Evolutionary conservation across 805 yeast genomes (phyloP).

Genomic region (Metschnikowia kunwiensis): DNA sequence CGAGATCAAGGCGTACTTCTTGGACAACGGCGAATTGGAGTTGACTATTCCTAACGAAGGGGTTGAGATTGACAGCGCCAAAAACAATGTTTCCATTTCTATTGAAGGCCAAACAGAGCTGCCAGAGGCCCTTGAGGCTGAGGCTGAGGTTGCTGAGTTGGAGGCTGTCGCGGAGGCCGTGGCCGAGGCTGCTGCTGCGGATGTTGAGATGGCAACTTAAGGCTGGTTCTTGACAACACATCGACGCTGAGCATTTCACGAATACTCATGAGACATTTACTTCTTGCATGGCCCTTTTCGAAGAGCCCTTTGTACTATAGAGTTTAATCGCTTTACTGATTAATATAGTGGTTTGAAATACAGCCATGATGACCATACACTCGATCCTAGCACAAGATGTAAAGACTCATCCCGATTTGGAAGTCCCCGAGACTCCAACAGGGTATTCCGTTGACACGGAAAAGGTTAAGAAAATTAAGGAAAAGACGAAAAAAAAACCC

Average conservation of each 20-base stretch:
- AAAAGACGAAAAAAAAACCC: conserved; percentile 4
- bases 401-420: too few species aligned
- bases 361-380: conserved; percentile 12
- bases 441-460: neutral
- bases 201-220: conserved; percentile 20
- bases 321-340: conserved; percentile 12
- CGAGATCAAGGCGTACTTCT: conserved; percentile 37
- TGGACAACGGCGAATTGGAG: conserved; percentile 40
- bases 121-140: conserved; percentile 13
- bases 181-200: conserved; percentile 17
- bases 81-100: conserved; percentile 26
- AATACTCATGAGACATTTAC: conserved; percentile 11
- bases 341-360: conserved; percentile 15
- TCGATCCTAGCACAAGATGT: conserved; percentile 5
- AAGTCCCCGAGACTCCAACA: too few species aligned
- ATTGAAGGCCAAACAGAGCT: conserved; percentile 22
- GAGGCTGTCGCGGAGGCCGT: conserved; percentile 15
- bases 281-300: conserved; percentile 12
- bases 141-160: conserved; percentile 9
- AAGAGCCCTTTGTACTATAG: conserved; percentile 17
- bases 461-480: neutral
- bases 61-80: conserved; percentile 18
- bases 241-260: conserved; percentile 3
- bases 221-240: conserved; percentile 2
- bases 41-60: conserved; percentile 38